These are phyloP conservation scores for Backusella parvicylindrica DNA, from an alignment of 192 early-diverging fungal genomes.

Conservation along the genomic window DNA sequence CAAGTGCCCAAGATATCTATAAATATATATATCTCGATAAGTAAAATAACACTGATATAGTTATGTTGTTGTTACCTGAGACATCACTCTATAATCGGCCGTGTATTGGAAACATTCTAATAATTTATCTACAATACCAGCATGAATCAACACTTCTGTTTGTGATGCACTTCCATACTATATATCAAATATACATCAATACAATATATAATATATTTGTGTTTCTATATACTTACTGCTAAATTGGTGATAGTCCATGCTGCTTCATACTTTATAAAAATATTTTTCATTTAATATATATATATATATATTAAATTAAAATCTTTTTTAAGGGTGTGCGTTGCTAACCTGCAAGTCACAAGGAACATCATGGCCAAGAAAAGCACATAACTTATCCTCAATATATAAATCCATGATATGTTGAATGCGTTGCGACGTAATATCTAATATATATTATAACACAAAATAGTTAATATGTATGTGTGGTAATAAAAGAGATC, in stretches of 20 bases:
- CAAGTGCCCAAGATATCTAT: slow-evolving; percentile 24
- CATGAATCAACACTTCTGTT: slow-evolving; percentile 14
- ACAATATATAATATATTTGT: neutral
- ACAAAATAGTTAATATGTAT: no score
- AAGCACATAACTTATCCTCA: neutral
- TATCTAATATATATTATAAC: slow-evolving; percentile 2
- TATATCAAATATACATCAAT: neutral
- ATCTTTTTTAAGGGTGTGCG: neutral
- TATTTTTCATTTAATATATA: neutral
- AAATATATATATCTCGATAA: neutral
- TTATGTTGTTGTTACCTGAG: slow-evolving; percentile 9
- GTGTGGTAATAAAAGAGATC: no score
- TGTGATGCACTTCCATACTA: slow-evolving; percentile 24
- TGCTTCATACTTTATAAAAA: slow-evolving; percentile 20
- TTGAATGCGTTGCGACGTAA: slow-evolving; percentile 9
- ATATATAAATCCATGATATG: slow-evolving; percentile 12
- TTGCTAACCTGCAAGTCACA: slow-evolving; percentile 12
- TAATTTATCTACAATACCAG: slow-evolving; percentile 9
- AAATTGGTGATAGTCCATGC: slow-evolving; percentile 30
- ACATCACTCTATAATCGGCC: slow-evolving; percentile 11
- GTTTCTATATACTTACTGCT: slow-evolving; percentile 10
- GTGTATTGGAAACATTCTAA: slow-evolving; percentile 9
- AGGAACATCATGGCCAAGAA: slow-evolving; percentile 1
- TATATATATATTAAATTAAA: neutral
- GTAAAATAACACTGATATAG: neutral